Conservation (phyloP, 345 rosid genomes). For the Eucalyptus melliodora region DNA sequence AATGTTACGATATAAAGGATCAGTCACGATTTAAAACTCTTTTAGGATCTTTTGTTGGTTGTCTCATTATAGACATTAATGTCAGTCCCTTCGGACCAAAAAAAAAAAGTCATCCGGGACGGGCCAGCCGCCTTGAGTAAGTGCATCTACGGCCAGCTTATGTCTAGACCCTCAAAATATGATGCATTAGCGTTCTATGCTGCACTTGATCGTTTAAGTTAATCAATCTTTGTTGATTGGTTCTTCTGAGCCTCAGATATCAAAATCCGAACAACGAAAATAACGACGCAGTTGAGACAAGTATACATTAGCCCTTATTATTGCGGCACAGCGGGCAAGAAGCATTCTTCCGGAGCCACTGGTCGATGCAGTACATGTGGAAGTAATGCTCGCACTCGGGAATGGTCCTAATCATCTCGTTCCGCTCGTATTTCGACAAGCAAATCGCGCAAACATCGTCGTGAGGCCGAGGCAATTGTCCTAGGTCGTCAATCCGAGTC, state of each 20-base stretch:
- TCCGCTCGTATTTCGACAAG: background rate
- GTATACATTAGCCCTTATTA: background rate
- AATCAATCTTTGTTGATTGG: background rate
- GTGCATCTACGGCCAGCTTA: background rate
- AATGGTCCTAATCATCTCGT: background rate
- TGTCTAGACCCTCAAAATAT: background rate
- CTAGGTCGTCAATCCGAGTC: background rate
- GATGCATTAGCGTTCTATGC: background rate
- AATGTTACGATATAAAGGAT: background rate
- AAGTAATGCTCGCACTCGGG: background rate
- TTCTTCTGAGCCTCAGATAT: background rate
- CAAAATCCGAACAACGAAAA: background rate
- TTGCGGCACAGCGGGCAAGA: background rate
- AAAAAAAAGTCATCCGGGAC: background rate
- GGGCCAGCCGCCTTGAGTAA: background rate
- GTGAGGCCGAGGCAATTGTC: background rate
- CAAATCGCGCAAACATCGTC: background rate
- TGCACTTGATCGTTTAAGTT: background rate
- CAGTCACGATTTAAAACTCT: background rate
- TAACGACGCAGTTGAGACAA: background rate
- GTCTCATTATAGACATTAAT: rapidly evolving
- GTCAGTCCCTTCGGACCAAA: background rate
- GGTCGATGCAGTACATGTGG: background rate
- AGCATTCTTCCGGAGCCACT: background rate
- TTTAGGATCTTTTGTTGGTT: background rate